Percentiles rank a stretch among this genome's conserved stretches.
Conservation (phyloP, 305 asterid genomes). For the Fraxinus albicans region DNA sequence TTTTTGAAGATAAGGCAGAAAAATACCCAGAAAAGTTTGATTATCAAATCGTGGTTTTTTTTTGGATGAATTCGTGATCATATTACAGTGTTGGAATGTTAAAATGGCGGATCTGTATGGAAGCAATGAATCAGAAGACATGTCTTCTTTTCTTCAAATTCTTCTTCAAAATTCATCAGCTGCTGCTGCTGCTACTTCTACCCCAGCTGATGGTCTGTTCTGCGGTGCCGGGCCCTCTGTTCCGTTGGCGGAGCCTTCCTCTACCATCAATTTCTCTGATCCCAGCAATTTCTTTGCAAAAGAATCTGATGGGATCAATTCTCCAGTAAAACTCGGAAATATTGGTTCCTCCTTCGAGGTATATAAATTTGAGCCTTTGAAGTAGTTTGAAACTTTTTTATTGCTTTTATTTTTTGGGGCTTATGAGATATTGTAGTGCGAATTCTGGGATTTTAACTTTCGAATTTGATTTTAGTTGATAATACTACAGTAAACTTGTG, state of each 20-base stretch:
- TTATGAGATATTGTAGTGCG: background rate
- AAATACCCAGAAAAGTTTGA: conserved; percentile 4
- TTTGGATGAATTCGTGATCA: conserved; percentile 25
- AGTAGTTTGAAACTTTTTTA: background rate
- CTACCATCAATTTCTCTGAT: conserved; percentile 68
- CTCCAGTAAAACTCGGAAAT: conserved; percentile 40
- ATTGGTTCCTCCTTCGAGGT: conserved; percentile 49
- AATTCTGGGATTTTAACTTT: conserved; percentile 6
- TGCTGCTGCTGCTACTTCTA: conserved; percentile 39
- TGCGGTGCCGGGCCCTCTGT: conserved; percentile 36
- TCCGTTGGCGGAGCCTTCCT: conserved; percentile 47
- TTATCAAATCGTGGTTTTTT: conserved; percentile 16
- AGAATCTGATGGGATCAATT: conserved; percentile 42
- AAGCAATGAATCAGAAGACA: conserved; percentile 75
- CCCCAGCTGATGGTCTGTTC: conserved; percentile 38
- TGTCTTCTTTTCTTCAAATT: conserved; percentile 71
- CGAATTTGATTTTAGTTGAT: background rate
- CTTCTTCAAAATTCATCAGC: conserved; percentile 65
- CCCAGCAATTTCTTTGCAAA: conserved; percentile 47
- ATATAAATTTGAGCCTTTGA: background rate
- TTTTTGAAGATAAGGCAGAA: conserved; percentile 23
- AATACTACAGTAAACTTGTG: background rate
- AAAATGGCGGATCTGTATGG: conserved; percentile 86
- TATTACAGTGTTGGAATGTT: background rate
- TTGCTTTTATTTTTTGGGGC: background rate